A percentile compares a stretch with the other conserved stretches of the same genome.
These are phyloP conservation scores for Diaporthe amygdali DNA, from an alignment of 2,329 filamentous ascomycete genomes.

Conservation along the genomic window DNA sequence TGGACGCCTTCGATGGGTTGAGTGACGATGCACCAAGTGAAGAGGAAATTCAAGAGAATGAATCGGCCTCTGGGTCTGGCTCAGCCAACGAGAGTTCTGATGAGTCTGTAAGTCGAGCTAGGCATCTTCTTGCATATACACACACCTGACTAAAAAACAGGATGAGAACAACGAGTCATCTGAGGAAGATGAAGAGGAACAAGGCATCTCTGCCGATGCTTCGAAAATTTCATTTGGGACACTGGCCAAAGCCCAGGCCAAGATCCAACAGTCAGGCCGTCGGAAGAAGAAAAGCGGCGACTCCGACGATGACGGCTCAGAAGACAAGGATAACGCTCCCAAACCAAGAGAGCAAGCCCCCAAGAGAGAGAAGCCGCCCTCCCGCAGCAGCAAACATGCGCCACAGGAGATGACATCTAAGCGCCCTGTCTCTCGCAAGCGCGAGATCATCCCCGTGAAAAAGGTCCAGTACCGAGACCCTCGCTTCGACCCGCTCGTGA, in stretches of 20 bases:
- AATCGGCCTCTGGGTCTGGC: not conserved
- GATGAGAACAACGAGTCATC: conserved; percentile 37
- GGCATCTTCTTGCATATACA: not conserved
- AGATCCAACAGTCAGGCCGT: conserved; percentile 49
- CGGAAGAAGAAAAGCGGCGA: conserved; percentile 33
- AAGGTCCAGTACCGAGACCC: conserved; percentile 77
- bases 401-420: conserved; percentile 84
- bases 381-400: conserved; percentile 76
- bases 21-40: conserved; percentile 31
- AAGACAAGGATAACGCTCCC: conserved; percentile 35
- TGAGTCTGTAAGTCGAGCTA: not conserved
- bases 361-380: conserved; percentile 42
- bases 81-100: conserved; percentile 4
- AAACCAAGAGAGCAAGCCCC: conserved; percentile 14
- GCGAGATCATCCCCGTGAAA: conserved; percentile 67
- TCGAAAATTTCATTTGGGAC: conserved; percentile 83
- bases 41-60: conserved; percentile 26
- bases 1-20: conserved; percentile 41
- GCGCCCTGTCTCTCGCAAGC: conserved; percentile 79
- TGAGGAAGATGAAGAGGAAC: conserved; percentile 36
- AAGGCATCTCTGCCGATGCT: conserved; percentile 49
- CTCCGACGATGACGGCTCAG: conserved; percentile 29
- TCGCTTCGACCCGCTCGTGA: conserved; percentile 75
- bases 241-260: conserved; percentile 84
- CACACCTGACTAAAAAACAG: conserved; percentile 24